Conservation (phyloP, 805 yeast genomes). For the Pichia exigua region DNA sequence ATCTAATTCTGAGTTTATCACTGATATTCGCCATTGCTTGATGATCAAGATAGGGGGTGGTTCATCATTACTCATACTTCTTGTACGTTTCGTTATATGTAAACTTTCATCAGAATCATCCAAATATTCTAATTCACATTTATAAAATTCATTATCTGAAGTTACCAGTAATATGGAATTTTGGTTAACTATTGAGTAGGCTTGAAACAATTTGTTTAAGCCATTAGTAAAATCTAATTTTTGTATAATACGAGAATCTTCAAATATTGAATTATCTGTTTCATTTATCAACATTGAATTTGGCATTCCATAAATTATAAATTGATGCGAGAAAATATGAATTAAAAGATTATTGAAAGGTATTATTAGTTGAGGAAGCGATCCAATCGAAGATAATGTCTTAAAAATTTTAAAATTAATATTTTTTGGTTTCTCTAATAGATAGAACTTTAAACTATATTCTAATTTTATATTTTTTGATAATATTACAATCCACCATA, state of each 20-base stretch:
- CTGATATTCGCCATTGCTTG: background rate
- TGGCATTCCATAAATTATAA: background rate
- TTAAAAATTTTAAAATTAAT: too few relatives aligned
- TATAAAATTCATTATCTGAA: background rate
- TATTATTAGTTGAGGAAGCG: slow-evolving; percentile 2
- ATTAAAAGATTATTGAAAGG: slow-evolving; percentile 14
- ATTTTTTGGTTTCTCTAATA: too few relatives aligned
- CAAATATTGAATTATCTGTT: background rate
- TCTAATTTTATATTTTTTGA: background rate
- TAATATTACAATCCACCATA: background rate
- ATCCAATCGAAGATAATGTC: too few relatives aligned
- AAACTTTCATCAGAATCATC: background rate
- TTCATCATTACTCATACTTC: background rate
- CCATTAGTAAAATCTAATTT: slow-evolving; percentile 5
- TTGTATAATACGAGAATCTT: background rate
- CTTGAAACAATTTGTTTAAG: slow-evolving; percentile 1
- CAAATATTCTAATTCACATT: background rate
- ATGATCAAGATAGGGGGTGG: background rate
- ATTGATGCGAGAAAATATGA: background rate
- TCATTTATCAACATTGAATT: background rate
- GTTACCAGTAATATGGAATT: background rate
- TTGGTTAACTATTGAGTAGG: background rate
- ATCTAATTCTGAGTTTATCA: background rate
- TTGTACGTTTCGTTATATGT: background rate
- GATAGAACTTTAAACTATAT: too few relatives aligned